Conservation (phyloP, 2,329 filamentous ascomycete species). For the Fusarium newnesense region DNA sequence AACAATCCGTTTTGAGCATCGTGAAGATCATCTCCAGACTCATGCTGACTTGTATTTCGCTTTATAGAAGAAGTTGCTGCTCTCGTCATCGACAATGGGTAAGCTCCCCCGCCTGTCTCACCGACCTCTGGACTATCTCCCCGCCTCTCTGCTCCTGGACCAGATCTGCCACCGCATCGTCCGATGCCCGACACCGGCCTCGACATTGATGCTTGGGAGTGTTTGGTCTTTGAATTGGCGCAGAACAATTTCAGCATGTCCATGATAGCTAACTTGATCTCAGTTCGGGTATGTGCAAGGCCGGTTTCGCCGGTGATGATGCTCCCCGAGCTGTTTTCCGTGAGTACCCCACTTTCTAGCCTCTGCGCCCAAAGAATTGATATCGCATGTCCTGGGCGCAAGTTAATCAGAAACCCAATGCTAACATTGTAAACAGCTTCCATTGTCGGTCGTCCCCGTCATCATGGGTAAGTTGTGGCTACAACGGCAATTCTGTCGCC, state of each 20-base stretch:
- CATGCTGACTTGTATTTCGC: conserved; percentile 56
- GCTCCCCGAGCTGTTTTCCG: conserved; percentile 99
- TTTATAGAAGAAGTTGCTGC: conserved; percentile 97
- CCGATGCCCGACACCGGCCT: conserved; percentile 35
- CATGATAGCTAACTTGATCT: conserved; percentile 52
- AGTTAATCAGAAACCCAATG: conserved; percentile 24
- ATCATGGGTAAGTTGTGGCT: conserved; percentile 87
- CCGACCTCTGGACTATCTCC: conserved; percentile 47
- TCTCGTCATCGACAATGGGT: conserved; percentile 99
- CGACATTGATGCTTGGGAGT: conserved; percentile 17
- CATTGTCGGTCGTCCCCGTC: conserved; percentile 99
- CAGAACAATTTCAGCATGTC: background rate
- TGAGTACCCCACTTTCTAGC: conserved; percentile 69
- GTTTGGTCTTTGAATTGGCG: conserved; percentile 6
- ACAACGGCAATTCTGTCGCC: conserved; percentile 15
- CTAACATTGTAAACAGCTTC: conserved; percentile 74
- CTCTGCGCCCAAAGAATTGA: conserved; percentile 34
- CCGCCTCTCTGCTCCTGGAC: conserved; percentile 31
- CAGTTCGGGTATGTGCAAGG: conserved; percentile 99
- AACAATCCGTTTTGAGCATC: conserved; percentile 39
- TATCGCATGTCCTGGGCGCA: conserved; percentile 23
- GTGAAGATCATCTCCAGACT: conserved; percentile 26
- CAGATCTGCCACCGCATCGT: conserved; percentile 39
- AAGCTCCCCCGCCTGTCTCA: conserved; percentile 66
- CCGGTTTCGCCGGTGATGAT: conserved; percentile 99